phyloP scores from a whole-genome alignment of 2,329 filamentous ascomycete species.

The Parafenestella ontariensis region DNA sequence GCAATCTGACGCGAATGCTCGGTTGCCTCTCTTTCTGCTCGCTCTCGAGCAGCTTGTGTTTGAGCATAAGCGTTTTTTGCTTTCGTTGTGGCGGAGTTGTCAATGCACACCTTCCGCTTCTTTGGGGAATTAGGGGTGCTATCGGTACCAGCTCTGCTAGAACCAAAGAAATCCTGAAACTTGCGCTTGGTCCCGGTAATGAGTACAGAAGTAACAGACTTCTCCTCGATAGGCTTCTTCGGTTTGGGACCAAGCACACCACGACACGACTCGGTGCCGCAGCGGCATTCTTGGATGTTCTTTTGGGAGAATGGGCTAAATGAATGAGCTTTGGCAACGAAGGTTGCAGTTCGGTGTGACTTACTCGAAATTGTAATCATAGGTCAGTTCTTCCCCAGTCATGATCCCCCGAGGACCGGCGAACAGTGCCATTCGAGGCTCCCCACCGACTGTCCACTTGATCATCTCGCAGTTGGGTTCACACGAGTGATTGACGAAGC shows the following conservation, averaged over 20 bases:
- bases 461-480: constrained; percentile 97
- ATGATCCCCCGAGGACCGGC: constrained; percentile 87
- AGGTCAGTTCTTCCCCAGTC: constrained; percentile 95
- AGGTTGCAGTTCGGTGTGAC: constrained; percentile 26
- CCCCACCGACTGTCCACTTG: constrained; percentile 93
- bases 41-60: constrained; percentile 29
- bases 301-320: constrained; percentile 58
- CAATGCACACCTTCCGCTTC: constrained; percentile 36
- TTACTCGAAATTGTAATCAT: constrained; percentile 82
- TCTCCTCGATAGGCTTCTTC: constrained; percentile 54
- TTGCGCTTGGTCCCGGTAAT: constrained; percentile 47
- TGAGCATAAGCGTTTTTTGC: constrained; percentile 30
- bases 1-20: constrained; percentile 38
- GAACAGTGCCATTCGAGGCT: constrained; percentile 95
- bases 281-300: constrained; percentile 69
- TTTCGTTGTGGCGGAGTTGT: constrained; percentile 29
- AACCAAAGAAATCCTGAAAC: constrained; percentile 37
- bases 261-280: constrained; percentile 66
- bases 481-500: constrained; percentile 98
- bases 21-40: constrained; percentile 34
- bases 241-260: constrained; percentile 66
- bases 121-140: constrained; percentile 38
- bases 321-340: constrained; percentile 10
- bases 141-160: constrained; percentile 26
- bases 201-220: constrained; percentile 36